Evolutionary conservation across 176 grass and related monocot genomes (phyloP).

Genomic region (Carex scoparia): DNA sequence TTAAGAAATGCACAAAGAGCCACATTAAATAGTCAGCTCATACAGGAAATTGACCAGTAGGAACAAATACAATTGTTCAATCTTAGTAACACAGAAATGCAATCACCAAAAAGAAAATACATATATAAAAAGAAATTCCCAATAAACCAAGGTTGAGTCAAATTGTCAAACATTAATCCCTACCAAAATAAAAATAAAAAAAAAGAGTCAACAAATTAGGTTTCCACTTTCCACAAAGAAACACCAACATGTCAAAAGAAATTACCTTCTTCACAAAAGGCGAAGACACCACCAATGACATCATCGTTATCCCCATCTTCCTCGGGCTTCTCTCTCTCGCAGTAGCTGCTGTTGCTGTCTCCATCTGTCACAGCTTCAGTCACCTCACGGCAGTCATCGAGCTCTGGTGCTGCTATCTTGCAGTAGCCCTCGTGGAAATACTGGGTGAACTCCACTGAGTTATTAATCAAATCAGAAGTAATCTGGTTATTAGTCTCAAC

Average conservation of each 20-base stretch:
- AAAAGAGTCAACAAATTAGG: constrained; percentile 1
- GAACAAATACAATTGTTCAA: neutral
- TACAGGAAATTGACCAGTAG: neutral
- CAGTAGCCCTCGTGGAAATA: constrained; percentile 99
- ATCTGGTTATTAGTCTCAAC: constrained; percentile 38
- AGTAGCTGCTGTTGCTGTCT: constrained; percentile 99
- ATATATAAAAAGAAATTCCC: neutral
- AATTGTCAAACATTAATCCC: constrained; percentile 1
- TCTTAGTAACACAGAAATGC: neutral
- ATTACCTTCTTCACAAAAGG: constrained; percentile 98
- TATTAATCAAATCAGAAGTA: constrained; percentile 48
- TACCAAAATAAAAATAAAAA: neutral
- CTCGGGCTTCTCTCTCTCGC: constrained; percentile 97
- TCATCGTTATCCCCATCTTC: constrained; percentile 97
- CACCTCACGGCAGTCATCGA: constrained; percentile 99
- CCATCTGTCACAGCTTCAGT: constrained; percentile 99
- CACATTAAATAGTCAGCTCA: neutral
- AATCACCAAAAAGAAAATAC: too few species aligned
- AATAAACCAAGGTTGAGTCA: neutral
- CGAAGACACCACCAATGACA: constrained; percentile 90
- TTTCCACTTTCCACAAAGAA: neutral
- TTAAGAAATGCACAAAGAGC: neutral
- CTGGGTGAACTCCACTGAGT: constrained; percentile 75
- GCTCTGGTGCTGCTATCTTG: constrained; percentile 79
- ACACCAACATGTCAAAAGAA: neutral